These are phyloP conservation scores for Adiantum capillusveneris DNA, from an alignment of 75 land plant species.

Conservation along the genomic window DNA sequence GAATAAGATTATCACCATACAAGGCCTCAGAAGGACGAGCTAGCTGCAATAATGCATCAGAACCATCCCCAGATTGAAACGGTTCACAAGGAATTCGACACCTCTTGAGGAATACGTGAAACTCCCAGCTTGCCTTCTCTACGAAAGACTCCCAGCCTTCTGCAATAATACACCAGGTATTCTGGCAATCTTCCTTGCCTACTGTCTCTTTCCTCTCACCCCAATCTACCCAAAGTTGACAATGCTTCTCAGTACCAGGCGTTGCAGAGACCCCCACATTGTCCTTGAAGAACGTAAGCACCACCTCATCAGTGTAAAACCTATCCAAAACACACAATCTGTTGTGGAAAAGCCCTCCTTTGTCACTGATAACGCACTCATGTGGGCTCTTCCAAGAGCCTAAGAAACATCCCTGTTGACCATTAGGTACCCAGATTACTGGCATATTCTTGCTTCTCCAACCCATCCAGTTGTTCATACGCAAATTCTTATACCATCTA, in stretches of 20 bases:
- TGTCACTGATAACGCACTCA: constrained; percentile 5
- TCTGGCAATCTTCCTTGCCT: background rate
- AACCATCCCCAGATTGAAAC: background rate
- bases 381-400: background rate
- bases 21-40: background rate
- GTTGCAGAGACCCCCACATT: background rate
- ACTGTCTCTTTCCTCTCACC: background rate
- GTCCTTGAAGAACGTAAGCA: constrained; percentile 1
- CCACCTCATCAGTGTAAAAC: background rate
- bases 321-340: background rate
- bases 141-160: background rate
- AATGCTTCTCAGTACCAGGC: background rate
- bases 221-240: constrained; percentile 4
- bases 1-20: background rate
- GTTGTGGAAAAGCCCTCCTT: background rate
- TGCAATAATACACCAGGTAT: background rate
- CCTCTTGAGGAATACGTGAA: background rate
- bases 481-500: background rate
- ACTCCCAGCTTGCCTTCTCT: background rate
- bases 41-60: background rate
- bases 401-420: background rate
- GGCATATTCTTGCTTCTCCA: background rate
- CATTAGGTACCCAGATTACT: constrained; percentile 4
- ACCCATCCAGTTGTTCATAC: background rate
- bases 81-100: background rate